Evolutionary conservation across 495 filamentous ascomycete genomes (phyloP).

Genomic region (Xanthoparmelia taractica): DNA sequence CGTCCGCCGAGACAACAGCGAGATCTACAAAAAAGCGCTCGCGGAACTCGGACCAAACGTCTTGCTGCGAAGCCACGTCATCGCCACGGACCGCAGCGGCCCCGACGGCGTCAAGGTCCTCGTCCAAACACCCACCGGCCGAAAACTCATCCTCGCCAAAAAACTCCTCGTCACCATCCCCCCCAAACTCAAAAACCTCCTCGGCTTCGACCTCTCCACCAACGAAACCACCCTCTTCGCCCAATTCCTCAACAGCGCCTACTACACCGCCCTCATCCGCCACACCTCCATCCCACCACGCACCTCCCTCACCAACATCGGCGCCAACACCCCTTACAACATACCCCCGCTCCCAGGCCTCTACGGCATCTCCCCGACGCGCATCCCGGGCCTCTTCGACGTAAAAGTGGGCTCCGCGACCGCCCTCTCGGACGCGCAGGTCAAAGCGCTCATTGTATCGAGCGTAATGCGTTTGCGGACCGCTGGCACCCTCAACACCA

Average conservation of each 20-base stretch:
- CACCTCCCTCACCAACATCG: conserved; percentile 28
- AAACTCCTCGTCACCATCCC: conserved; percentile 43
- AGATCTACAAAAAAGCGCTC: conserved; percentile 36
- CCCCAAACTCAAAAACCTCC: conserved; percentile 32
- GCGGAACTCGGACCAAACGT: conserved; percentile 27
- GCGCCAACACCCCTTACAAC: conserved; percentile 28
- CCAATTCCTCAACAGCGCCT: conserved; percentile 34
- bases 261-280: conserved; percentile 39
- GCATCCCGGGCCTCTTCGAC: conserved; percentile 12
- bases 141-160: conserved; percentile 35
- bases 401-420: conserved; percentile 18
- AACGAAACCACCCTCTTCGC: conserved; percentile 35
- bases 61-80: conserved; percentile 30
- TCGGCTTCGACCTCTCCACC: conserved; percentile 31
- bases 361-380: conserved; percentile 24
- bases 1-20: conserved; percentile 33
- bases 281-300: conserved; percentile 36
- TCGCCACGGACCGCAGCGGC: conserved; percentile 26
- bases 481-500: conserved; percentile 15
- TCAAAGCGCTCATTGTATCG: conserved; percentile 19
- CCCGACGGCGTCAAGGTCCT: conserved; percentile 25
- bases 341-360: conserved; percentile 28
- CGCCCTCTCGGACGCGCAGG: conserved; percentile 19
- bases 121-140: conserved; percentile 33
- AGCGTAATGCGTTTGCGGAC: conserved; percentile 19